Evolutionary conservation across 495 filamentous ascomycete genomes (phyloP), one percentile per base, ranked within the genome.

Genomic region (Rhypophila decipiens): DNA sequence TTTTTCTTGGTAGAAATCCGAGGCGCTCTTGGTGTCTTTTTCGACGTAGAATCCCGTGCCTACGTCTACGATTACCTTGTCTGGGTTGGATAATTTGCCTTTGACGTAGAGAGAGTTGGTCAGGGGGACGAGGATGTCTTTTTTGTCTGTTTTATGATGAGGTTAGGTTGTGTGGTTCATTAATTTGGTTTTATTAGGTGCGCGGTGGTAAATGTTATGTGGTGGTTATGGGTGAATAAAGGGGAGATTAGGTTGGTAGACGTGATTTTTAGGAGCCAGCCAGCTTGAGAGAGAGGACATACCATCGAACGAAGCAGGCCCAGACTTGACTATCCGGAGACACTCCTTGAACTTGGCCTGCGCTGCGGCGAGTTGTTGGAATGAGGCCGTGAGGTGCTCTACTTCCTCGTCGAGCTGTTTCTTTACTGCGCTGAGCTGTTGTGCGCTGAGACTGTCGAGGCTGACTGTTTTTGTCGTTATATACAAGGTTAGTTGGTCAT

Each of bases 31-130:
- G 4, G 83, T 74, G 13, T 78, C 83, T 83, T 98, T 98, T 70
- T 97, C 93, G 46, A 97, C 86, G 63, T 88, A 96, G 64, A 93
- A 98, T 2, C 93, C 93, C 1, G 93, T 98, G 13, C 93, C 93
- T 15, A 98, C 85, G 71, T 98, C 93, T 19, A 98, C 89, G 37
- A 98, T 75, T 10, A 97, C 90, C 49, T 83, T 84, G 49, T 86
- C 79, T 9, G 85, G 78, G 65, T 84, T 79, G 24, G 88, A 75
- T 18, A 97, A 73, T 17, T 71, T 79, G 5, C 91, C 94, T 39
- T 87, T 86, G 12, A 97, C 90, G 67, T 97, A 98, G 39, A 98
- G 79, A 18, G 88, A 95, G 51, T 85, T 87, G 2, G 93, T 98
- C 42, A 98, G 67, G 0, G 93, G 93, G 17, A 98, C 87, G 4